Percentiles rank a stretch among this genome's conserved stretches.
Evolutionary conservation across 805 yeast genomes (phyloP).

Genomic region (Candida rishiriensis): DNA sequence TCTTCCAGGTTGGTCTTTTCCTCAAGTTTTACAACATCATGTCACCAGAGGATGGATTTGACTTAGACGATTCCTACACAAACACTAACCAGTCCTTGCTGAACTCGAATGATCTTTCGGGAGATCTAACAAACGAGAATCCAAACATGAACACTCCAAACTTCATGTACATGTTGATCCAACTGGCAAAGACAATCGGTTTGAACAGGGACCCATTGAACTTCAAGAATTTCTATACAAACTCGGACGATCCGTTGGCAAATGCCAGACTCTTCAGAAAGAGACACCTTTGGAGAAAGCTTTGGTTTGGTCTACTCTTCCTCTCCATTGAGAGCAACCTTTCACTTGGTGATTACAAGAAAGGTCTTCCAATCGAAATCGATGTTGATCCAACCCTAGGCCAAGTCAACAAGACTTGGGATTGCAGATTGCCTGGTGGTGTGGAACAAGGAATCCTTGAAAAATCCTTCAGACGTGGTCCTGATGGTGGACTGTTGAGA

Average conservation of each 20-base stretch:
- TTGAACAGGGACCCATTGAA: constrained; percentile 45
- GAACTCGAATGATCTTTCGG: constrained; percentile 31
- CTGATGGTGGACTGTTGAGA: constrained; percentile 17
- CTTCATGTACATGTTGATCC: constrained; percentile 33
- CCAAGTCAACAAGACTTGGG: constrained; percentile 31
- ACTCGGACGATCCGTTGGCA: constrained; percentile 26
- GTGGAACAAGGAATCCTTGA: constrained; percentile 33
- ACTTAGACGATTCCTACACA: constrained; percentile 37
- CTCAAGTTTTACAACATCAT: constrained; percentile 50
- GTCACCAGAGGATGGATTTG: constrained; percentile 55
- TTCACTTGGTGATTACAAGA: constrained; percentile 34
- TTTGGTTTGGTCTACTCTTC: constrained; percentile 34
- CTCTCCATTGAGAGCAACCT: constrained; percentile 32
- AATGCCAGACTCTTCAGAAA: constrained; percentile 28
- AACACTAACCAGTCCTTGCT: constrained; percentile 18
- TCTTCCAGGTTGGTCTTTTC: constrained; percentile 57
- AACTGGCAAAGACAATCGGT: constrained; percentile 43
- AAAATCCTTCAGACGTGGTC: constrained; percentile 27
- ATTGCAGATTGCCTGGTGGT: constrained; percentile 35
- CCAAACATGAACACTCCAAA: constrained; percentile 34
- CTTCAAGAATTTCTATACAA: constrained; percentile 31
- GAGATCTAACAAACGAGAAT: constrained; percentile 30
- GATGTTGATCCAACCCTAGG: constrained; percentile 34
- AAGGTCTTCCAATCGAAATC: constrained; percentile 33
- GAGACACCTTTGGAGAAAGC: constrained; percentile 37